A percentile compares a stretch with the other conserved stretches of the same genome.
Conservation (phyloP, 345 rosid genomes). For the Trapa incisa region DNA sequence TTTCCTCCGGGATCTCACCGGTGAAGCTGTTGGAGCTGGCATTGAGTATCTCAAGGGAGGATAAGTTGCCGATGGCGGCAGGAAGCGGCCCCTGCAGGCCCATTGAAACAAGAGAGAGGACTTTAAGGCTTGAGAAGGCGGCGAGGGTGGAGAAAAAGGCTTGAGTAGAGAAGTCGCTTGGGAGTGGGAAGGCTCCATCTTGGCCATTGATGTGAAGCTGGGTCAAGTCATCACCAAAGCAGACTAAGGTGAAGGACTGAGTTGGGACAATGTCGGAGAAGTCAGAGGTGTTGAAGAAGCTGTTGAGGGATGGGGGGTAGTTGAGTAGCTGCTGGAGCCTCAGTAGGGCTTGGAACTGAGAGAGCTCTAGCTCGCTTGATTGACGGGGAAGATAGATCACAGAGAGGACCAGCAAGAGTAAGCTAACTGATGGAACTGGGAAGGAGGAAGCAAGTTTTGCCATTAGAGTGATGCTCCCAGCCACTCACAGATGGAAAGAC, state of each 20-base stretch:
- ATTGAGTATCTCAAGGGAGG: constrained; percentile 48
- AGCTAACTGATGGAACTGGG: constrained; percentile 7
- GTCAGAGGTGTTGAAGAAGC: constrained; percentile 18
- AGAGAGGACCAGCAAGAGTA: constrained; percentile 6
- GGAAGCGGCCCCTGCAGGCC: constrained; percentile 44
- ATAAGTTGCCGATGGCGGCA: constrained; percentile 19
- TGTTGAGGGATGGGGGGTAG: constrained; percentile 23
- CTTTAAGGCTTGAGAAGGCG: constrained; percentile 32
- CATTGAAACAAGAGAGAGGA: constrained; percentile 45
- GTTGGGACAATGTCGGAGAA: constrained; percentile 34
- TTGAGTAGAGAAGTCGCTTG: constrained; percentile 20
- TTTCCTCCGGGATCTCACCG: constrained; percentile 29
- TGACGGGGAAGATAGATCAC: constrained; percentile 5
- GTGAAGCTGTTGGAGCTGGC: constrained; percentile 37
- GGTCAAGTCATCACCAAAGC: constrained; percentile 43
- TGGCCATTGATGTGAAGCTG: constrained; percentile 46
- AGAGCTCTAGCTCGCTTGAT: constrained; percentile 29
- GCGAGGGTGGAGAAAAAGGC: constrained; percentile 25
- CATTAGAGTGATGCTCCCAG: constrained; percentile 12
- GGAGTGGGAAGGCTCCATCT: constrained; percentile 17
- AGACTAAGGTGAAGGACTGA: constrained; percentile 28
- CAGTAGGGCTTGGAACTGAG: constrained; percentile 25
- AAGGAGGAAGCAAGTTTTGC: constrained; percentile 14
- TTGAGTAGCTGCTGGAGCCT: constrained; percentile 31
- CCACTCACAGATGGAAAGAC: neutral